Percentiles rank a stretch among this genome's conserved stretches.
phyloP scores from a whole-genome alignment of 495 filamentous ascomycete species.

The Tricharina praecox region DNA sequence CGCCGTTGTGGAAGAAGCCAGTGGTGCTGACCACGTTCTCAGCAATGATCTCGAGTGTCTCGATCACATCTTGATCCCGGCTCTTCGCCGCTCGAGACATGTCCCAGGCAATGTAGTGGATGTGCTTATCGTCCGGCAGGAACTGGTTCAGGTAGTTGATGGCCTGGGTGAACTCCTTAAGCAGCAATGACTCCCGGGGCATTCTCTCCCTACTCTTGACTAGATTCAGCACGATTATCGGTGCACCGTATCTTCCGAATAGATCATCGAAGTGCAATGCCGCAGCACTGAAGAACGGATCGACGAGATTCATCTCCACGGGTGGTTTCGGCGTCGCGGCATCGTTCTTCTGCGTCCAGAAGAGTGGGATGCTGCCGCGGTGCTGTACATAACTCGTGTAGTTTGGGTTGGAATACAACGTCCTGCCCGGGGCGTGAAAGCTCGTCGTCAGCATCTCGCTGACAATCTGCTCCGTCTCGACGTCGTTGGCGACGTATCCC shows the following conservation, averaged over 20 bases:
- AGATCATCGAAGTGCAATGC: constrained; percentile 93
- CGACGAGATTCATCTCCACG: constrained; percentile 82
- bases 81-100: constrained; percentile 92
- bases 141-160: constrained; percentile 92
- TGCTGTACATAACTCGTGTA: constrained; percentile 97
- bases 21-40: constrained; percentile 70
- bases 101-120: constrained; percentile 88
- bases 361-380: constrained; percentile 85
- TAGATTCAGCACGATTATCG: constrained; percentile 81
- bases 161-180: constrained; percentile 73
- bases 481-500: constrained; percentile 94
- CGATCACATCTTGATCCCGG: constrained; percentile 91
- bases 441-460: constrained; percentile 85
- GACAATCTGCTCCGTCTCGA: constrained; percentile 98
- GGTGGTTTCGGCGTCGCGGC: constrained; percentile 91
- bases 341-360: constrained; percentile 95
- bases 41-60: constrained; percentile 71
- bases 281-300: constrained; percentile 92
- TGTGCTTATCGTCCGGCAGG: constrained; percentile 63
- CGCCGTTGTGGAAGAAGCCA: constrained; percentile 76
- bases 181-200: constrained; percentile 80
- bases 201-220: constrained; percentile 78
- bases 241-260: constrained; percentile 82
- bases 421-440: constrained; percentile 79
- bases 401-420: constrained; percentile 68